These are phyloP conservation scores for Vigna trinervia DNA, from an alignment of 306 rosid species.

Conservation along the genomic window DNA sequence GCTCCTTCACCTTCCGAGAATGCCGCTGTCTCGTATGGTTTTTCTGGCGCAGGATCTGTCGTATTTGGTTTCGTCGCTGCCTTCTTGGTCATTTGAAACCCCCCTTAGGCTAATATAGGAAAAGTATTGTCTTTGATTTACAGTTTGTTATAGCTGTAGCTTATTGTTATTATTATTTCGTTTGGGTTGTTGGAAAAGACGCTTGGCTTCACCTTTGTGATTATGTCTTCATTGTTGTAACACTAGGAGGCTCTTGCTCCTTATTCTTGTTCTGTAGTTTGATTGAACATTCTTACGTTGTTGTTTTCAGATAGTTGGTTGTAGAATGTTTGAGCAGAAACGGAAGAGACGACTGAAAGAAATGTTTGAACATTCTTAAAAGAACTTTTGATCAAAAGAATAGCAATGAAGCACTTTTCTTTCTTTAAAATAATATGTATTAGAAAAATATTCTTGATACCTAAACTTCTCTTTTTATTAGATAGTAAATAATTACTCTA, in stretches of 20 bases:
- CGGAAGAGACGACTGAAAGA: too few relatives aligned
- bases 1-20: conserved; percentile 43
- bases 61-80: conserved; percentile 40
- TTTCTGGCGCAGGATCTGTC: conserved; percentile 46
- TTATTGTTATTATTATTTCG: neutral
- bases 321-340: too few relatives aligned
- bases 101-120: neutral
- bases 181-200: neutral
- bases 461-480: too few relatives aligned
- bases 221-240: neutral
- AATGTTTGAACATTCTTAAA: too few relatives aligned
- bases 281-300: neutral
- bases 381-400: too few relatives aligned
- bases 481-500: too few relatives aligned
- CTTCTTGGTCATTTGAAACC: conserved; percentile 46
- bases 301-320: too few relatives aligned
- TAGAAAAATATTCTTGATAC: too few relatives aligned
- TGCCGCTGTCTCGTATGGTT: conserved; percentile 28
- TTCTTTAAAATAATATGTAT: too few relatives aligned
- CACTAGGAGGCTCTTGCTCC: neutral
- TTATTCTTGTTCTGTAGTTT: neutral
- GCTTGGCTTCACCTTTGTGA: neutral
- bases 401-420: too few relatives aligned
- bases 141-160: neutral
- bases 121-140: neutral